These are phyloP conservation scores for Paramecium sonneborni DNA, from an alignment of 73 alveolate genomes.

Conservation along the genomic window DNA sequence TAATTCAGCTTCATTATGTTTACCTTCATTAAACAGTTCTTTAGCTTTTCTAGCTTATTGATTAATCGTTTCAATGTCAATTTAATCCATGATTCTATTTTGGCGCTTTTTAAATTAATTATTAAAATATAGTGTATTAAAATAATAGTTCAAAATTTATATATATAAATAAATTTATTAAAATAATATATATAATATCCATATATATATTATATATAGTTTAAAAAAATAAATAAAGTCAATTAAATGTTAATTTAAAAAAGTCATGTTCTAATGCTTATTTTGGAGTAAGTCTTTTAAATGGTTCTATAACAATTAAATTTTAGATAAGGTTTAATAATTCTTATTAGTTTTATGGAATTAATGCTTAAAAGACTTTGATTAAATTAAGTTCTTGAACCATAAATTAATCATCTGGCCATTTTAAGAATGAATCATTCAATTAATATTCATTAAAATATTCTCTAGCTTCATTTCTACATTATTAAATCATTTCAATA, in stretches of 20 bases:
- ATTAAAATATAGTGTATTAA: neutral
- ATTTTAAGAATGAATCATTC: constrained; percentile 34
- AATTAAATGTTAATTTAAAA: constrained; percentile 55
- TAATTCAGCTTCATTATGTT: constrained; percentile 33
- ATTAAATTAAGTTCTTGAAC: constrained; percentile 41
- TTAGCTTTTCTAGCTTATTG: constrained; percentile 36
- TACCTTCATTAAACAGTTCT: neutral
- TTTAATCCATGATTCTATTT: neutral
- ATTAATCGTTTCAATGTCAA: neutral
- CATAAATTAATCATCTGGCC: neutral
- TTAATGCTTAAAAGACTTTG: constrained; percentile 40
- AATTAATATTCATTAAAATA: constrained; percentile 47
- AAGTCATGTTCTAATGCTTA: constrained; percentile 83
- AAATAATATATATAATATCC: neutral
- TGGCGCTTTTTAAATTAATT: constrained; percentile 22
- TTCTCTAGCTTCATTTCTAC: constrained; percentile 38
- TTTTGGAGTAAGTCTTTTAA: constrained; percentile 73
- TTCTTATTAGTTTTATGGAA: constrained; percentile 48
- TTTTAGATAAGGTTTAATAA: constrained; percentile 69
- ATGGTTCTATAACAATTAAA: constrained; percentile 78
- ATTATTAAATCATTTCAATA: constrained; percentile 82
- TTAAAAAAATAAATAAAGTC: neutral
- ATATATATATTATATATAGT: too few species aligned
- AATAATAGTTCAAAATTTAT: neutral
- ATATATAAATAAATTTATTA: too few species aligned